phyloP scores from a whole-genome alignment of 345 rosid species.

The Xanthoceras sorbifolium region DNA sequence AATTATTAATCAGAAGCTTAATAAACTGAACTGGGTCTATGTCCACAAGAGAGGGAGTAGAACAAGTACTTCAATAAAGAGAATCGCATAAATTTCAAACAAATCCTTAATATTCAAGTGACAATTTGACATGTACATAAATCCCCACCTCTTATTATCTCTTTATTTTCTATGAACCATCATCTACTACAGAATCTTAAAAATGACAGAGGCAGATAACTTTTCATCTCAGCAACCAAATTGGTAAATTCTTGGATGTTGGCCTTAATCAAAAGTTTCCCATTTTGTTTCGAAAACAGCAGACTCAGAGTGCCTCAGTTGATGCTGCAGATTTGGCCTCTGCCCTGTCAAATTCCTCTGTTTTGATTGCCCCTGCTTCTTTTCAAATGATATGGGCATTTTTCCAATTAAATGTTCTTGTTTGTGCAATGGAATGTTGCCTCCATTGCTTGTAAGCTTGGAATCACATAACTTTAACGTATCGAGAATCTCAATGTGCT shows the following conservation, averaged over 20 bases:
- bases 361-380: slow-evolving; percentile 9
- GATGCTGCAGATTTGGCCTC: slow-evolving; percentile 25
- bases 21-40: too few relatives aligned
- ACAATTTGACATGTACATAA: neutral
- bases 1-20: too few relatives aligned
- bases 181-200: neutral
- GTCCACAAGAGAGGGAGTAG: too few relatives aligned
- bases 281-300: slow-evolving; percentile 51
- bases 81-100: neutral
- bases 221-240: neutral
- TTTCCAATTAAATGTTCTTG: slow-evolving; percentile 31
- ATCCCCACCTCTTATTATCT: neutral
- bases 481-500: slow-evolving; percentile 49
- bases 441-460: slow-evolving; percentile 20
- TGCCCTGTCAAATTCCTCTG: slow-evolving; percentile 20
- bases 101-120: neutral
- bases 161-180: slow-evolving; percentile 16
- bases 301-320: slow-evolving; percentile 23
- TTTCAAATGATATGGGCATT: slow-evolving; percentile 10
- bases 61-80: neutral
- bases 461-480: slow-evolving; percentile 37
- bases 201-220: neutral
- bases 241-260: too few relatives aligned
- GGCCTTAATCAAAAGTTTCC: slow-evolving; percentile 57
- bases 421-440: slow-evolving; percentile 17